Evolutionary conservation across 495 filamentous ascomycete species (phyloP).

Genomic region (Chaetomium tenue): DNA sequence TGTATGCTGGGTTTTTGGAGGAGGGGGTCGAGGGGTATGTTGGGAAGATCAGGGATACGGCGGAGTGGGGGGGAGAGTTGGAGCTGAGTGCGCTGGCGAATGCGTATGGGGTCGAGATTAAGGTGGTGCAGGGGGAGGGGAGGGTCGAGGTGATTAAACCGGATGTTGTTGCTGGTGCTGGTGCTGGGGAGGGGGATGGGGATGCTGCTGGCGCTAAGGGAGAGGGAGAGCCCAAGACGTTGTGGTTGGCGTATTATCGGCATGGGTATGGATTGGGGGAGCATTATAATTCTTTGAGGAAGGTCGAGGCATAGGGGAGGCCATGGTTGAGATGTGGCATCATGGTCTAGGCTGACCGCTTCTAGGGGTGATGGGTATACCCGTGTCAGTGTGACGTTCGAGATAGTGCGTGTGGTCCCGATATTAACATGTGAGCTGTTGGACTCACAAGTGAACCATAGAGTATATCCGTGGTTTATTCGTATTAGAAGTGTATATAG

Average conservation of each 20-base stretch:
- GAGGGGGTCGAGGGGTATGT: slow-evolving; percentile 74
- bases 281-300: slow-evolving; percentile 86
- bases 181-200: slow-evolving; percentile 18
- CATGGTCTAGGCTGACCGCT: not conserved
- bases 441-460: no score
- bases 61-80: slow-evolving; percentile 94
- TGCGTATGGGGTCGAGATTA: slow-evolving; percentile 77
- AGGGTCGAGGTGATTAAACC: slow-evolving; percentile 70
- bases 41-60: slow-evolving; percentile 75
- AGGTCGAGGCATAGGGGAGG: slow-evolving; percentile 1
- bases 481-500: no score
- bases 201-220: slow-evolving; percentile 4
- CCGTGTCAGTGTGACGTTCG: no score
- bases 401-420: no score
- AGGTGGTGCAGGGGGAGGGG: slow-evolving; percentile 85
- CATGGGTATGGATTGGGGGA: slow-evolving; percentile 91
- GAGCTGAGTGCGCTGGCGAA: slow-evolving; percentile 83
- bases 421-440: no score
- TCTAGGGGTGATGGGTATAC: not conserved
- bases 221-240: slow-evolving; percentile 38
- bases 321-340: not conserved
- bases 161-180: slow-evolving; percentile 31
- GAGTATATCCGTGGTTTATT: no score
- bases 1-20: slow-evolving; percentile 68
- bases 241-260: slow-evolving; percentile 95